These are phyloP conservation scores for Corylus avellana DNA, from an alignment of 306 rosid genomes.

Conservation along the genomic window DNA sequence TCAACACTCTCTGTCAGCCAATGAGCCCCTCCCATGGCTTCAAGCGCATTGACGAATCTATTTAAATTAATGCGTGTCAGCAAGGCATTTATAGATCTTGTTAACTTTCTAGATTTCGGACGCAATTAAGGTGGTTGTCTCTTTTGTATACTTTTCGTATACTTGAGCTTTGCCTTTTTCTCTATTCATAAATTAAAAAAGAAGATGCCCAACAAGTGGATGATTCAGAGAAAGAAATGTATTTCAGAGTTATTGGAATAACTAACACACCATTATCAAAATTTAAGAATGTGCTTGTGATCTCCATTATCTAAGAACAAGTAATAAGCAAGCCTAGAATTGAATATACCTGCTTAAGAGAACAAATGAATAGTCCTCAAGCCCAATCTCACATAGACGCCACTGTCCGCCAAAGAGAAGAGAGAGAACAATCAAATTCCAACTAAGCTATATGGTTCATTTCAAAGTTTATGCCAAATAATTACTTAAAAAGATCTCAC, in stretches of 20 bases:
- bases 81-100: conserved; percentile 13
- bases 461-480: conserved; percentile 22
- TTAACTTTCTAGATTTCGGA: no score
- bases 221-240: neutral
- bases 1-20: conserved; percentile 75
- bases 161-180: no score
- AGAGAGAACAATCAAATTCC: conserved; percentile 22
- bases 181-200: no score
- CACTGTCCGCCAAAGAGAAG: conserved; percentile 59
- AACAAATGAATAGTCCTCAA: conserved; percentile 94
- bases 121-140: no score
- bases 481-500: conserved; percentile 44
- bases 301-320: conserved; percentile 28
- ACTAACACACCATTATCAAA: conserved; percentile 8
- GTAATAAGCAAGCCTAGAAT: conserved; percentile 17
- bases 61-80: conserved; percentile 29
- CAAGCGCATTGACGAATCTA: conserved; percentile 83
- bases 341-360: conserved; percentile 78
- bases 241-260: conserved; percentile 18
- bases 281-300: conserved; percentile 13
- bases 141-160: no score
- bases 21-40: conserved; percentile 69
- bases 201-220: neutral
- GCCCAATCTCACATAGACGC: conserved; percentile 98
- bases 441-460: conserved; percentile 23